These are phyloP conservation scores for Parasitella parasitica DNA, from an alignment of 371 early-diverging fungal genomes.

Conservation along the genomic window DNA sequence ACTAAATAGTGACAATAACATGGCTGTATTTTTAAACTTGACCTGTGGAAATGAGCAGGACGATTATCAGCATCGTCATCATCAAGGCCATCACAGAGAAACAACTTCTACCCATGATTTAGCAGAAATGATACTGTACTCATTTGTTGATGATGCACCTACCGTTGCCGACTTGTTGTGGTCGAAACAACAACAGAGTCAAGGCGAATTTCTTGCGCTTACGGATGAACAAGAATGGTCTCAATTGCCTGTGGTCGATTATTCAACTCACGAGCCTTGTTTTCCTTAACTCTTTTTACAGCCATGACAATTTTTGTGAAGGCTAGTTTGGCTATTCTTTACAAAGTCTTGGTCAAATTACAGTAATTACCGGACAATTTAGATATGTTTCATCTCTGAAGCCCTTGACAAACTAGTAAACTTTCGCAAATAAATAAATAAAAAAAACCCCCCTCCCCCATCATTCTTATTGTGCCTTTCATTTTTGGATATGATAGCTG, in stretches of 20 bases:
- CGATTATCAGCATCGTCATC: neutral
- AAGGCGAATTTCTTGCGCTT: slow-evolving; percentile 20
- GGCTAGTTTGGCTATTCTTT: too few species aligned
- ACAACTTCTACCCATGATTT: slow-evolving; percentile 22
- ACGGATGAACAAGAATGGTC: slow-evolving; percentile 16
- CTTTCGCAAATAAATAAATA: too few species aligned
- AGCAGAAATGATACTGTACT: slow-evolving; percentile 22
- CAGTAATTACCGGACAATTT: too few species aligned
- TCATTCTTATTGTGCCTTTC: too few species aligned
- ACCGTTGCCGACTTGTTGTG: slow-evolving; percentile 24
- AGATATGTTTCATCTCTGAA: too few species aligned
- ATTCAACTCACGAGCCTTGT: slow-evolving; percentile 25
- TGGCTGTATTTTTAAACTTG: slow-evolving; percentile 1
- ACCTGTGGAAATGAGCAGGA: slow-evolving; percentile 5
- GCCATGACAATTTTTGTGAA: too few species aligned
- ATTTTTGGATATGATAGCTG: too few species aligned
- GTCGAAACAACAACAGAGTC: slow-evolving; percentile 19
- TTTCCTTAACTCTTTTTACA: too few species aligned
- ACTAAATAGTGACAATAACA: neutral
- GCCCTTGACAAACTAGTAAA: too few species aligned
- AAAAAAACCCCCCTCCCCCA: too few species aligned
- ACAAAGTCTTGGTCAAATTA: too few species aligned
- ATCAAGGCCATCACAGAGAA: slow-evolving; percentile 1
- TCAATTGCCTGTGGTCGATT: slow-evolving; percentile 2
- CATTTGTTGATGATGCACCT: slow-evolving; percentile 21